Evolutionary conservation across 371 early-diverging fungal species (phyloP).

Genomic region (Lichtheimia ramosa): DNA sequence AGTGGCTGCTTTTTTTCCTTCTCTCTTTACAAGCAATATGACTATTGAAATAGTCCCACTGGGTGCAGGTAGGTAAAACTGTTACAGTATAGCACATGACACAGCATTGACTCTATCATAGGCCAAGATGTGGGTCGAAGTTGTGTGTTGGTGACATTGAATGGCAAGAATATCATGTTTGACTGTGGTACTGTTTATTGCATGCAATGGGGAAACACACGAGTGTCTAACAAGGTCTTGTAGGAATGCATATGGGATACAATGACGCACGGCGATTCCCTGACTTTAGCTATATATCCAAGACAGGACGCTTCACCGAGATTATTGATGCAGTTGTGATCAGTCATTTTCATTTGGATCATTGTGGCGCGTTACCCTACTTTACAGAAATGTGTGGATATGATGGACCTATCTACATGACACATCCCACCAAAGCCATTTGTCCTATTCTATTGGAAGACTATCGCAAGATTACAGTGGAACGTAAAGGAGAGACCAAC

Average conservation of each 20-base stretch:
- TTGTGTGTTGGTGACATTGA: slow-evolving; percentile 88
- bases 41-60: slow-evolving; percentile 58
- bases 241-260: slow-evolving; percentile 98
- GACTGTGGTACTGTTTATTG: slow-evolving; percentile 77
- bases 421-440: slow-evolving; percentile 95
- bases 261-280: slow-evolving; percentile 96
- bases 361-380: slow-evolving; percentile 95
- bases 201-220: background rate
- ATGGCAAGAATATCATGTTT: slow-evolving; percentile 93
- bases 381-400: slow-evolving; percentile 96
- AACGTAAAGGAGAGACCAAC: slow-evolving; percentile 84
- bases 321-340: slow-evolving; percentile 91
- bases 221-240: background rate
- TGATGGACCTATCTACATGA: slow-evolving; percentile 96
- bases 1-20: too few relatives aligned
- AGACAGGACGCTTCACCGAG: slow-evolving; percentile 80
- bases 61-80: slow-evolving; percentile 46
- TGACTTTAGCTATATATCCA: slow-evolving; percentile 94
- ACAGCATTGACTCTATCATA: slow-evolving; percentile 16
- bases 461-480: slow-evolving; percentile 85
- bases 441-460: slow-evolving; percentile 92
- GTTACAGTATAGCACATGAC: slow-evolving; percentile 13
- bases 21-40: slow-evolving; percentile 26
- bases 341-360: slow-evolving; percentile 97
- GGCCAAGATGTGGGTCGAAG: slow-evolving; percentile 92